phyloP scores from a whole-genome alignment of 2,329 filamentous ascomycete genomes.

The Colletotrichum lentis region DNA sequence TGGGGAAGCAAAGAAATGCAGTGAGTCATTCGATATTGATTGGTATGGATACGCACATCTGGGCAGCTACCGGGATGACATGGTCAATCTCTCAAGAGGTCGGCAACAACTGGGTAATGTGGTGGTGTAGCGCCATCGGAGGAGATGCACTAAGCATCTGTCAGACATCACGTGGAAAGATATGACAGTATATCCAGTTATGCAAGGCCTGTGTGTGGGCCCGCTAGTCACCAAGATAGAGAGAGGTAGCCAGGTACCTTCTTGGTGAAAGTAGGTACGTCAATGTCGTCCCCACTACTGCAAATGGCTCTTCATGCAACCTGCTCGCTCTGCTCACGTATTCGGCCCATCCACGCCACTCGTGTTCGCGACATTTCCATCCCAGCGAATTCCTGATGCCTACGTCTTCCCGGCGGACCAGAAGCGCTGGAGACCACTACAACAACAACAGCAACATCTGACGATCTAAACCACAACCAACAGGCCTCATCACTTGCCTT shows the following conservation, averaged over 20 bases:
- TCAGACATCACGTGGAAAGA: not conserved
- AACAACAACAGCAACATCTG: not conserved
- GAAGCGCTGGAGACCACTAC: slow-evolving; percentile 8
- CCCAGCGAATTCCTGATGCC: slow-evolving; percentile 17
- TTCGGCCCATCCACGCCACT: slow-evolving; percentile 21
- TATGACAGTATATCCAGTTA: not conserved
- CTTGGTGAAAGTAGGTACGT: slow-evolving; percentile 4
- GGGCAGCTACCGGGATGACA: not conserved
- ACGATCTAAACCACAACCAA: not conserved
- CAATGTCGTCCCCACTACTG: slow-evolving; percentile 29
- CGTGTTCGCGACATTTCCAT: slow-evolving; percentile 15
- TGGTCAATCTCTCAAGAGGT: not conserved
- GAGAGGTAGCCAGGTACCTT: not conserved
- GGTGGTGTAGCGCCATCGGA: not conserved
- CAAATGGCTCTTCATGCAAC: slow-evolving; percentile 36
- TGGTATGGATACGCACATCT: not conserved
- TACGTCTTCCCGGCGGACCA: slow-evolving; percentile 13
- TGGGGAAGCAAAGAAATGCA: slow-evolving; percentile 6
- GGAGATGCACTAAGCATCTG: not conserved
- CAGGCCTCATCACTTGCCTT: not conserved
- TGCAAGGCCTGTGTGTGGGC: not conserved
- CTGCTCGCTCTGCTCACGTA: slow-evolving; percentile 7
- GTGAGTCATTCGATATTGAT: slow-evolving; percentile 22
- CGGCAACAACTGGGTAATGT: not conserved
- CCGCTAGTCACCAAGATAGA: not conserved